Base-by-base conservation (phyloP, 2,329 filamentous ascomycete species). In the Trichoderma semiorbis region DNA sequence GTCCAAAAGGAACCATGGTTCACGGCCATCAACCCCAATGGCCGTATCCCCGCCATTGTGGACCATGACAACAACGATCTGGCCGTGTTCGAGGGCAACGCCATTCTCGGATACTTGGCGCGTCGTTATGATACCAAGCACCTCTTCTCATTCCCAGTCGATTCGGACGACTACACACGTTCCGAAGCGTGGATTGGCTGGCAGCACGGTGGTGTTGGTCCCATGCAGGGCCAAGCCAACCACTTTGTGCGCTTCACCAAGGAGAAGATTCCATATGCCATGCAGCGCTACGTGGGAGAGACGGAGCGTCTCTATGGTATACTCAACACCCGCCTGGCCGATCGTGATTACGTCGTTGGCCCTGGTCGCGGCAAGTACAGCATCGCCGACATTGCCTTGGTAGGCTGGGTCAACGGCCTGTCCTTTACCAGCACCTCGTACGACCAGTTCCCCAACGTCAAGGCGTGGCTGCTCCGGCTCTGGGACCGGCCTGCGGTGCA, bases 201-300 rank as follows among this genome's bases (percentile, higher is more conserved):
- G 88, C 90, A 94, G 82, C 92, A 93, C 76, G 91, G 90, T n/a
- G 92, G 92, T 2, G 77, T 93, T 3, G 91, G 91, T 0, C 92
- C 92, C 3, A 88, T 87, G 84, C 91, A 94, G 80, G 92, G 90
- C 28, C 92, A 94, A 79, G 90, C 91, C 72, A 91, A 92, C 80
- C 91, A 95, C 82, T 95, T 95, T 83, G 80, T 84, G 67, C 86
- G 88, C 53, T 90, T 91, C 76, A 88, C 91, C 5, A 88, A 90
- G 55, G 90, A 93, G 77, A 87, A 86, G 77, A 91, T 93, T 76
- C 85, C 89, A 64, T 95, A 94, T 79, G 90, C 86, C 63, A 87
- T 92, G 18, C 90, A 92, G 77, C 88, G 93, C 53, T 95, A 95
- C 80, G 85, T 91, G 68, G 93, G 92, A 77, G 93, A 95, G 84